These are phyloP conservation scores for Penicillium flavigenum DNA, from an alignment of 495 filamentous ascomycete genomes.

Conservation along the genomic window DNA sequence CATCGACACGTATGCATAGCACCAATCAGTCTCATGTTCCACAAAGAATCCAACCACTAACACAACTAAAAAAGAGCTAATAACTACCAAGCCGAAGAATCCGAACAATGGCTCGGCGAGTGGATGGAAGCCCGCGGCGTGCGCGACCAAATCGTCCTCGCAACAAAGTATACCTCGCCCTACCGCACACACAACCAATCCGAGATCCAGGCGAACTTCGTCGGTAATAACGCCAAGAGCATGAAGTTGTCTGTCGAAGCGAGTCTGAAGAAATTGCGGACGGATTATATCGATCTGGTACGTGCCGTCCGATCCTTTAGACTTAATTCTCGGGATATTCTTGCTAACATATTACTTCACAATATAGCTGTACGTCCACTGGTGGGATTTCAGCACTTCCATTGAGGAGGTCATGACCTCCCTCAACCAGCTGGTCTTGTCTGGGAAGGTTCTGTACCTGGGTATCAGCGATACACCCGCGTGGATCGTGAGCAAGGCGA, in stretches of 20 bases:
- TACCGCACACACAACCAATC: constrained; percentile 33
- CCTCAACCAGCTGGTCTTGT: constrained; percentile 56
- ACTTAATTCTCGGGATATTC: background rate
- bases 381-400: constrained; percentile 63
- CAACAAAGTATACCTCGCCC: constrained; percentile 65
- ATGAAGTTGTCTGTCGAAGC: constrained; percentile 53
- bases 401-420: constrained; percentile 71
- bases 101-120: constrained; percentile 72
- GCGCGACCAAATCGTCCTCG: constrained; percentile 65
- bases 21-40: background rate
- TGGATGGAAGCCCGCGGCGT: constrained; percentile 61
- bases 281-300: constrained; percentile 61
- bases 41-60: background rate
- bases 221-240: constrained; percentile 60
- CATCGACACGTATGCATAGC: constrained; percentile 58
- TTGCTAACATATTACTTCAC: background rate
- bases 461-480: constrained; percentile 68
- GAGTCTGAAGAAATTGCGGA: constrained; percentile 60
- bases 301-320: background rate
- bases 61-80: constrained; percentile 41
- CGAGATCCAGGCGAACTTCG: constrained; percentile 52
- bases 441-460: constrained; percentile 69
- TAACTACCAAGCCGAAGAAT: constrained; percentile 68
- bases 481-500: constrained; percentile 68
- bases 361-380: constrained; percentile 52